Evolutionary conservation across 495 filamentous ascomycete genomes (phyloP).

Genomic region (Penicillium desertorum): DNA sequence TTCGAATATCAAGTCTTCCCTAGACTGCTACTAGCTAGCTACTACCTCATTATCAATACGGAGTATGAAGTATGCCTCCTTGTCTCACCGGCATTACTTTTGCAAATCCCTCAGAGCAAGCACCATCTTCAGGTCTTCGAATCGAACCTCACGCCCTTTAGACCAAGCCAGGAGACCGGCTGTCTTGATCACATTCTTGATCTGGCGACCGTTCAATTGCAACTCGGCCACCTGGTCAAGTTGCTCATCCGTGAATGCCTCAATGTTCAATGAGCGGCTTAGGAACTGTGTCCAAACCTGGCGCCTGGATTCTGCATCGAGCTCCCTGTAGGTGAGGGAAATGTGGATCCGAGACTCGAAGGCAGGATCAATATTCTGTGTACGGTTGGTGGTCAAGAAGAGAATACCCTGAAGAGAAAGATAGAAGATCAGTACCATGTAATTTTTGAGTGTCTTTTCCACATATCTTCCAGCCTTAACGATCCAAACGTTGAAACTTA

Average conservation of each 20-base stretch:
- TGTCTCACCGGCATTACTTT: not conserved
- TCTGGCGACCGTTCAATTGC: constrained; percentile 39
- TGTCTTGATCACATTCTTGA: constrained; percentile 56
- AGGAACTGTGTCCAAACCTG: constrained; percentile 37
- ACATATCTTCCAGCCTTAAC: not conserved
- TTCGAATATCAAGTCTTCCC: no score
- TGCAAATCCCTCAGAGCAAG: constrained; percentile 2
- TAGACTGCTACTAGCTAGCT: no score
- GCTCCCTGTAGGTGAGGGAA: constrained; percentile 45
- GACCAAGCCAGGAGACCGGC: constrained; percentile 29
- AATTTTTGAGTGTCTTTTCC: not conserved
- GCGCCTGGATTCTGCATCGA: constrained; percentile 30
- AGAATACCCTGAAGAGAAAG: constrained; percentile 55
- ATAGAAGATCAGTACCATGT: constrained; percentile 2
- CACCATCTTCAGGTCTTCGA: constrained; percentile 21
- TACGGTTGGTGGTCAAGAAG: constrained; percentile 59
- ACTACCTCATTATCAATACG: no score
- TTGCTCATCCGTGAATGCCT: constrained; percentile 29
- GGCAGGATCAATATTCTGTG: constrained; percentile 48
- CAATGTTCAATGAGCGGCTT: constrained; percentile 11
- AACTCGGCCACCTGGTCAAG: constrained; percentile 27
- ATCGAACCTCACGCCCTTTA: constrained; percentile 17
- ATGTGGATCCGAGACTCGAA: constrained; percentile 55
- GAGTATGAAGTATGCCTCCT: not conserved
- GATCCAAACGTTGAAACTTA: not conserved